These are phyloP conservation scores for Oryza coarctata DNA, from an alignment of 176 grass and related monocot species.

Conservation along the genomic window DNA sequence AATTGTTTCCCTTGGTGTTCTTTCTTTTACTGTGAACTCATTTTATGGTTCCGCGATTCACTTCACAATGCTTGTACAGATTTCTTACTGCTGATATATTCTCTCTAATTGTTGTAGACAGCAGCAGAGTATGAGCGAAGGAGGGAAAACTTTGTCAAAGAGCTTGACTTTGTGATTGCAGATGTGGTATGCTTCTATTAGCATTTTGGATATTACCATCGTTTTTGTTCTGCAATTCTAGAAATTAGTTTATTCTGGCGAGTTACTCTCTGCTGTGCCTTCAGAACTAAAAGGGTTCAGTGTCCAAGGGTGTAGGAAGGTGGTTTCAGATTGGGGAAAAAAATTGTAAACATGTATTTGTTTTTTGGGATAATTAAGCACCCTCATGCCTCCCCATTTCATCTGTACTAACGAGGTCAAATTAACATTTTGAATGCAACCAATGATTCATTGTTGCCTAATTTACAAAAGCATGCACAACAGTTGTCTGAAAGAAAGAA, in stretches of 20 bases:
- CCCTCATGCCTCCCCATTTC: neutral
- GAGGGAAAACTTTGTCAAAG: constrained; percentile 91
- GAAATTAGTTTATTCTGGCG: neutral
- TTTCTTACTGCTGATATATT: constrained; percentile 14
- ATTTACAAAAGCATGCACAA: neutral
- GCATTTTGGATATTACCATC: constrained; percentile 19
- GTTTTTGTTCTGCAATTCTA: neutral
- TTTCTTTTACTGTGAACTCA: neutral
- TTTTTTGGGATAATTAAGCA: constrained; percentile 6
- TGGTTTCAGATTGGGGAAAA: constrained; percentile 4
- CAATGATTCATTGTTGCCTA: neutral
- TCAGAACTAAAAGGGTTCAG: neutral
- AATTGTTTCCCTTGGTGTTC: neutral
- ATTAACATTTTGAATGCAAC: neutral
- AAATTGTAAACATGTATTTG: neutral
- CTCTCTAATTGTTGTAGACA: constrained; percentile 53
- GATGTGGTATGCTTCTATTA: constrained; percentile 76
- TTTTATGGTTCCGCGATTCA: constrained; percentile 11
- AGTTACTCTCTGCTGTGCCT: neutral
- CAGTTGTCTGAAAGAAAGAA: neutral
- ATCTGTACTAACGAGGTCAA: neutral
- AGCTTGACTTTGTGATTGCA: constrained; percentile 89
- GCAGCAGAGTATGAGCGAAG: constrained; percentile 87
- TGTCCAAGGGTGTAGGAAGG: neutral
- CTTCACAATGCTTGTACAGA: neutral